A percentile compares a stretch with the other conserved stretches of the same genome.
Evolutionary conservation across 202 grass and related monocot genomes (phyloP).

Genomic region (Setaria viridis): DNA sequence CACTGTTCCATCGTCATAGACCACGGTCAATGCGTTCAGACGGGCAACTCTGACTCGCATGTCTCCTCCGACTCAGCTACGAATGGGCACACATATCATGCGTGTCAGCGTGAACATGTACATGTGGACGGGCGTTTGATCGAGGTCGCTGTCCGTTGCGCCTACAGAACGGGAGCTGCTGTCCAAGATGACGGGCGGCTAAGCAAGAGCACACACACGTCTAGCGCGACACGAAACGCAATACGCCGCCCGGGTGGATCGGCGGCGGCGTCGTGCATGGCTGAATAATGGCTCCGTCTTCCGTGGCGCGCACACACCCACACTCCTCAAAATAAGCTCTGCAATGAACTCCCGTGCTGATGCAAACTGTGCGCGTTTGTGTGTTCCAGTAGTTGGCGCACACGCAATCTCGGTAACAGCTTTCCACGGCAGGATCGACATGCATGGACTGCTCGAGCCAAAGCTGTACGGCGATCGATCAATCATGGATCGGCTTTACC

Average conservation of each 20-base stretch:
- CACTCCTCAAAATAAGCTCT: too few relatives aligned
- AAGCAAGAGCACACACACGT: too few relatives aligned
- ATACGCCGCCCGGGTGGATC: not conserved
- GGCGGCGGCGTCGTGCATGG: not conserved
- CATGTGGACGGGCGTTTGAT: not conserved
- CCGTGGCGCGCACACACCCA: slow-evolving; percentile 11
- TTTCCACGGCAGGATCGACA: slow-evolving; percentile 19
- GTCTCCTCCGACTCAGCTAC: not conserved
- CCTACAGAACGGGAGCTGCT: not conserved
- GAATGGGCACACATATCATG: not conserved
- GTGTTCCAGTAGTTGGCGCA: slow-evolving; percentile 1
- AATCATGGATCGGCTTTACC: not conserved
- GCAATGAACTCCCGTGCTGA: not conserved
- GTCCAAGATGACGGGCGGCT: too few relatives aligned
- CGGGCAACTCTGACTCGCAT: not conserved
- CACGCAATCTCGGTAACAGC: not conserved
- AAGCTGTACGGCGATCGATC: slow-evolving; percentile 4
- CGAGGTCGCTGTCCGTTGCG: not conserved
- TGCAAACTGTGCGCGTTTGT: not conserved
- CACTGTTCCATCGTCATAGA: not conserved
- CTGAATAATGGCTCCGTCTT: not conserved
- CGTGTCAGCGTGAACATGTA: too few relatives aligned
- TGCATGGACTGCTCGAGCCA: not conserved
- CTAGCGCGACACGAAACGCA: not conserved
- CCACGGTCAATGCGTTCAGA: slow-evolving; percentile 5